Evolutionary conservation across 805 yeast genomes (phyloP).

Genomic region (Candida rishiriensis): DNA sequence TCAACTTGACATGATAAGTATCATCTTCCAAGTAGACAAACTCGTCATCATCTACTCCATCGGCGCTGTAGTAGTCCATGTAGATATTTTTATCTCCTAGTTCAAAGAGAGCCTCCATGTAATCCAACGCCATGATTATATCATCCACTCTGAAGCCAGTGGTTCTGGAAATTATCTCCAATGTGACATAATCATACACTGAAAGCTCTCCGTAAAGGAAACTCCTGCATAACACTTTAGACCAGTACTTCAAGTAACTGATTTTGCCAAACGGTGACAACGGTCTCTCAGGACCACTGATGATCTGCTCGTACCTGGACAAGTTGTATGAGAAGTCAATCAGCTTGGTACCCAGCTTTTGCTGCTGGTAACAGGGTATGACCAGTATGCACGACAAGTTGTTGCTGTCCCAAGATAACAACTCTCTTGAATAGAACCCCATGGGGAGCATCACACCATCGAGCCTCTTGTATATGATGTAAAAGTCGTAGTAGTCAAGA

Average conservation of each 20-base stretch:
- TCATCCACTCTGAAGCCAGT: slow-evolving; percentile 68
- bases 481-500: slow-evolving; percentile 77
- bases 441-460: slow-evolving; percentile 47
- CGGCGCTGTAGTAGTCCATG: slow-evolving; percentile 25
- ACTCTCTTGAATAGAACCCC: slow-evolving; percentile 92
- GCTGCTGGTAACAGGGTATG: slow-evolving; percentile 88
- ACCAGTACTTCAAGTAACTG: slow-evolving; percentile 77
- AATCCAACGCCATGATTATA: slow-evolving; percentile 51
- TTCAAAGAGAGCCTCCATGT: slow-evolving; percentile 42
- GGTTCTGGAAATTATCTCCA: slow-evolving; percentile 45
- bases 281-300: slow-evolving; percentile 92
- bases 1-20: slow-evolving; percentile 19
- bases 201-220: slow-evolving; percentile 38
- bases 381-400: slow-evolving; percentile 88
- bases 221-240: slow-evolving; percentile 43
- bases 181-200: slow-evolving; percentile 28
- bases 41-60: slow-evolving; percentile 10
- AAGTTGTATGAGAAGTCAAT: slow-evolving; percentile 81
- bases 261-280: slow-evolving; percentile 75
- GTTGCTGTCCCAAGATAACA: slow-evolving; percentile 71
- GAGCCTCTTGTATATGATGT: slow-evolving; percentile 56
- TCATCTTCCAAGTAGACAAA: slow-evolving; percentile 23
- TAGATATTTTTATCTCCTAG: slow-evolving; percentile 21
- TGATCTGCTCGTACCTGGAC: slow-evolving; percentile 55
- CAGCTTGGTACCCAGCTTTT: slow-evolving; percentile 69